Evolutionary conservation across 2,329 filamentous ascomycete species (phyloP).

Genomic region (Colletotrichum eleusines): DNA sequence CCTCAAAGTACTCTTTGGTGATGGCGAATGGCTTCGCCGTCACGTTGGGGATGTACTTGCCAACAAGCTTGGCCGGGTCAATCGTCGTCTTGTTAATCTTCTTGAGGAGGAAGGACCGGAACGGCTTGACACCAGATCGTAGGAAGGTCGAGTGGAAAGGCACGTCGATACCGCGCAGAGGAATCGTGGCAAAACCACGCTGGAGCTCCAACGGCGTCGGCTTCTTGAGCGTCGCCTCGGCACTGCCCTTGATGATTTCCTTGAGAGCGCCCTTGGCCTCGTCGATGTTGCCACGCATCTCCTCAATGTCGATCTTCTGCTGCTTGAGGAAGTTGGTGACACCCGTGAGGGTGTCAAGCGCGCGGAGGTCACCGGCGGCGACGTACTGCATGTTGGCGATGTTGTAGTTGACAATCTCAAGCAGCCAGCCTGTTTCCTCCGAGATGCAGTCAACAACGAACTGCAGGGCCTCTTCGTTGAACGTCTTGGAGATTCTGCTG

Average conservation of each 20-base stretch:
- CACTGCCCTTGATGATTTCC: slow-evolving; percentile 90
- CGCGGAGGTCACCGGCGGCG: slow-evolving; percentile 77
- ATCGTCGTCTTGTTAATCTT: slow-evolving; percentile 99
- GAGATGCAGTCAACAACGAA: slow-evolving; percentile 97
- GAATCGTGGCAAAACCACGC: slow-evolving; percentile 96
- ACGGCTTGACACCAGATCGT: slow-evolving; percentile 97
- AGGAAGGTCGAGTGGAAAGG: slow-evolving; percentile 99
- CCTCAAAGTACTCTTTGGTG: slow-evolving; percentile 99
- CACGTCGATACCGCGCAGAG: slow-evolving; percentile 96
- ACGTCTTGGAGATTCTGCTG: slow-evolving; percentile 97
- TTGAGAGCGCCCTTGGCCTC: slow-evolving; percentile 91
- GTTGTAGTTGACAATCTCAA: slow-evolving; percentile 99
- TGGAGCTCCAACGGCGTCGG: slow-evolving; percentile 89
- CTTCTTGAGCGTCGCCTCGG: slow-evolving; percentile 89
- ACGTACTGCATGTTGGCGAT: slow-evolving; percentile 83
- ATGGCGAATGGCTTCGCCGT: slow-evolving; percentile 95
- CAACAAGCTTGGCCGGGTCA: slow-evolving; percentile 94
- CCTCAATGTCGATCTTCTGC: slow-evolving; percentile 97
- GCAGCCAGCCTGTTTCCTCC: slow-evolving; percentile 92
- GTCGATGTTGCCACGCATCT: slow-evolving; percentile 89
- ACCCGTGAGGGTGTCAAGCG: slow-evolving; percentile 78
- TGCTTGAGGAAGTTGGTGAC: slow-evolving; percentile 96
- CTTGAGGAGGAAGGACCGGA: slow-evolving; percentile 98
- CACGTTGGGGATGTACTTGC: slow-evolving; percentile 99
- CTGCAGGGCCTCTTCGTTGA: slow-evolving; percentile 96